Base-by-base conservation (phyloP, 345 rosid genomes). In the Dimocarpus longan region DNA sequence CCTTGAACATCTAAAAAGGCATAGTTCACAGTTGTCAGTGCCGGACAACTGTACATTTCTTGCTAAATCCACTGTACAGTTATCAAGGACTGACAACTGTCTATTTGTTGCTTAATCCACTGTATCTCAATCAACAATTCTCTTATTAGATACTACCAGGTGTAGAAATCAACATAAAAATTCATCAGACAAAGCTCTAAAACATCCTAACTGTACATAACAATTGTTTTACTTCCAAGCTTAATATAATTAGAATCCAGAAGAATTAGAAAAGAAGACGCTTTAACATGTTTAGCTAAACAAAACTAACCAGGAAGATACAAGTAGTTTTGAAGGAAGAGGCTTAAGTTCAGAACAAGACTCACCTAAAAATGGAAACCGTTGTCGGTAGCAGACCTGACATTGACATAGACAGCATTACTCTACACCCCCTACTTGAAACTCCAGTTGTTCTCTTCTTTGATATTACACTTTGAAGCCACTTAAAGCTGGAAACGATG, bases 321-420 rank as follows among this genome's bases (percentile, higher is more conserved):
- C 22, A 15, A 54, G 63, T 16, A 32, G 44, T 52, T 28, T 50
- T 4, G 21, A n/a, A 57, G n/a, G 8, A 56, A 56, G 50, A 43
- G 37, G 37, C 37, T 32, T 32, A 68, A 80, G 76, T 52, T 46
- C 26, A 66, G 66, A 76, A 80, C 22, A 57, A 57, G 2, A 3
- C 52, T 11, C 24, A 8, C 63, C n/a, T 3, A 57, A 57, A 15
- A 22, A 50, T 59, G 42, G 24, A 62, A 57, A 18, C 10, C 24
- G 24, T 19, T 12, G 56, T 62, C 68, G 42, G 68, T 8, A 42
- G 65, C 3, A 4, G 24, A 74, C 42, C 24, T 74, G 42, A 48
- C 37, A 32, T 32, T 32, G 37, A 32, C 37, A 32, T 32, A 32
- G 37, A 32, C 37, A 32, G 37, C 37, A 21, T 52, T 52, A 52